phyloP scores from a whole-genome alignment of 306 rosid genomes.

The Bauhinia variegata region DNA sequence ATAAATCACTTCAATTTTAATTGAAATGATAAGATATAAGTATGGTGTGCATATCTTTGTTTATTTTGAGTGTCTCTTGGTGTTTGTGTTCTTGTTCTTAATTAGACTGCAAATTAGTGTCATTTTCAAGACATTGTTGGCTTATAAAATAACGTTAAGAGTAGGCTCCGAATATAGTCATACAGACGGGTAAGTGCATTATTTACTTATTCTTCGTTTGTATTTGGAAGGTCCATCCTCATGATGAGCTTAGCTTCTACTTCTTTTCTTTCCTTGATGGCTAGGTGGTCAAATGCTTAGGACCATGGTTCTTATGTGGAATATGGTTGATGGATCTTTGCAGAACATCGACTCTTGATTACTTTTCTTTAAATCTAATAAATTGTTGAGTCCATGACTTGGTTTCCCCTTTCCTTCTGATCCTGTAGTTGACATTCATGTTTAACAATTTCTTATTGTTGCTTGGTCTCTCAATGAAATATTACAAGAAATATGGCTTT shows the following conservation, averaged over 20 bases:
- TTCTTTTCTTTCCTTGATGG: slow-evolving; percentile 1
- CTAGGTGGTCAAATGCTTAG: slow-evolving; percentile 20
- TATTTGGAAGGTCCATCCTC: background rate
- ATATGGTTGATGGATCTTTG: slow-evolving; percentile 12
- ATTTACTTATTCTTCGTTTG: background rate
- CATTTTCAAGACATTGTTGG: background rate
- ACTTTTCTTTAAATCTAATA: background rate
- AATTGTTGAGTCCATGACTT: slow-evolving; percentile 5
- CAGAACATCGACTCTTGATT: background rate
- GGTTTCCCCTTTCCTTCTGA: background rate
- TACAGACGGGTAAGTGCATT: background rate
- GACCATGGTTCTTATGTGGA: slow-evolving; percentile 7
- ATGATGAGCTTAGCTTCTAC: background rate
- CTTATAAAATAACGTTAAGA: no score
- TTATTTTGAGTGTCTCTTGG: background rate
- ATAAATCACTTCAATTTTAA: background rate
- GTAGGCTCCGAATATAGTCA: background rate
- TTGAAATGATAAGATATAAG: background rate
- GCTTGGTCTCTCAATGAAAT: background rate
- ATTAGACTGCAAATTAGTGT: background rate
- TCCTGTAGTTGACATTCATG: background rate
- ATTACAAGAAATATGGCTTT: background rate
- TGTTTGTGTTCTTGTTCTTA: slow-evolving; percentile 8
- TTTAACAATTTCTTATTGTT: background rate
- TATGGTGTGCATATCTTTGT: background rate